Evolutionary conservation across 805 yeast species (phyloP).

Genomic region (Candida lessepsii): DNA sequence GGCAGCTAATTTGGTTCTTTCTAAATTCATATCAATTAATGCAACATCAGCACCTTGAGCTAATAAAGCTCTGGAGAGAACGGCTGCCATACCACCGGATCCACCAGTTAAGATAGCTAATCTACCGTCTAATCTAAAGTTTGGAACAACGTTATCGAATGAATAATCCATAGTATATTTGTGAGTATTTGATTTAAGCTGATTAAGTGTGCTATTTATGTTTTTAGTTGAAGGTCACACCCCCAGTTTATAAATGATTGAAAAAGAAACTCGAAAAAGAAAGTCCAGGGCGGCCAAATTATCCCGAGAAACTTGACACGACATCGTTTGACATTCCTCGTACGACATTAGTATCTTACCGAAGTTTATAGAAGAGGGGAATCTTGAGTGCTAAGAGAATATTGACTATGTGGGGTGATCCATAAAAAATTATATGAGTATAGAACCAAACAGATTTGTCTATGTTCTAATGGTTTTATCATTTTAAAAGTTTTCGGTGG

Average conservation of each 20-base stretch:
- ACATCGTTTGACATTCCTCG: not conserved
- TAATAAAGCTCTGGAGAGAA: slow-evolving; percentile 61
- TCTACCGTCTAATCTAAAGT: slow-evolving; percentile 66
- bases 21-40: slow-evolving; percentile 63
- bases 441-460: too few relatives aligned
- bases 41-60: slow-evolving; percentile 81
- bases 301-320: slow-evolving; percentile 2
- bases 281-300: slow-evolving; percentile 7
- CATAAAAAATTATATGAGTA: too few relatives aligned
- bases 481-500: too few relatives aligned
- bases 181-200: not conserved
- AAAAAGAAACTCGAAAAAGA: slow-evolving; percentile 5
- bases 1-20: slow-evolving; percentile 56
- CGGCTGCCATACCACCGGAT: slow-evolving; percentile 72
- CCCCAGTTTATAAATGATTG: slow-evolving; percentile 5
- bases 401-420: too few relatives aligned
- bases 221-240: slow-evolving; percentile 5
- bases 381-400: too few relatives aligned
- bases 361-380: slow-evolving; percentile 7
- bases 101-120: slow-evolving; percentile 79
- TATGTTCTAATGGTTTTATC: too few relatives aligned
- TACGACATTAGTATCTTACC: not conserved
- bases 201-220: too few relatives aligned
- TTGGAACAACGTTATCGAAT: slow-evolving; percentile 53
- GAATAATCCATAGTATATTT: slow-evolving; percentile 29